Evolutionary conservation across 2,329 filamentous ascomycete genomes (phyloP).

Genomic region (Sporothrix protearum): DNA sequence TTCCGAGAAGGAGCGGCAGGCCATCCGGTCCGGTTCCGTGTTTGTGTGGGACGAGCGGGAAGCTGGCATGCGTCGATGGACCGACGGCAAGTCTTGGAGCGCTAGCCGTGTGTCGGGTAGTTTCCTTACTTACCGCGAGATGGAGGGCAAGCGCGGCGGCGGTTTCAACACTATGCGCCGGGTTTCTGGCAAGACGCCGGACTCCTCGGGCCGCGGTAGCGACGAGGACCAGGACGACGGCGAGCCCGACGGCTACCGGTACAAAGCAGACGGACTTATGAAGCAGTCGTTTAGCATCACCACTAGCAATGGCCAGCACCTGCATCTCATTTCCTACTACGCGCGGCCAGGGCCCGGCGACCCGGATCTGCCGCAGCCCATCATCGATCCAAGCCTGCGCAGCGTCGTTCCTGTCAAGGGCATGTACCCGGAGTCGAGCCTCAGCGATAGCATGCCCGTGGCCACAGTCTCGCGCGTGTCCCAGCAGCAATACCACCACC

Average conservation of each 20-base stretch:
- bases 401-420: slow-evolving; percentile 85
- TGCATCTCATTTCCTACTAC: slow-evolving; percentile 97
- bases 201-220: slow-evolving; percentile 68
- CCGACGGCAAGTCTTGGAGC: slow-evolving; percentile 98
- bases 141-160: slow-evolving; percentile 95
- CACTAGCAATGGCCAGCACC: slow-evolving; percentile 79
- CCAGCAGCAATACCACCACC: slow-evolving; percentile 36
- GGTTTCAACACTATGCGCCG: slow-evolving; percentile 61
- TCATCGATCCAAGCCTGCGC: slow-evolving; percentile 72
- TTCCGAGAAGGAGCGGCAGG: slow-evolving; percentile 95
- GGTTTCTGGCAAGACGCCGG: slow-evolving; percentile 71
- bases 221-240: slow-evolving; percentile 82
- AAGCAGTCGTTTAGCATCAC: slow-evolving; percentile 99
- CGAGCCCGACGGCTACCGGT: slow-evolving; percentile 86
- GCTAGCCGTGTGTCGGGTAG: slow-evolving; percentile 95
- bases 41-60: slow-evolving; percentile 99
- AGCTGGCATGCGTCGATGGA: slow-evolving; percentile 97
- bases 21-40: slow-evolving; percentile 92
- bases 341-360: slow-evolving; percentile 71
- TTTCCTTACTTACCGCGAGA: slow-evolving; percentile 95
- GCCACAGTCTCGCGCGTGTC: slow-evolving; percentile 69
- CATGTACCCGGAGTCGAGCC: slow-evolving; percentile 94
- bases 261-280: slow-evolving; percentile 96
- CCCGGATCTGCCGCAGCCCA: slow-evolving; percentile 73
- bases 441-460: slow-evolving; percentile 72